These are phyloP conservation scores for Sugiyamaella americana DNA, from an alignment of 805 yeast genomes.

Conservation along the genomic window DNA sequence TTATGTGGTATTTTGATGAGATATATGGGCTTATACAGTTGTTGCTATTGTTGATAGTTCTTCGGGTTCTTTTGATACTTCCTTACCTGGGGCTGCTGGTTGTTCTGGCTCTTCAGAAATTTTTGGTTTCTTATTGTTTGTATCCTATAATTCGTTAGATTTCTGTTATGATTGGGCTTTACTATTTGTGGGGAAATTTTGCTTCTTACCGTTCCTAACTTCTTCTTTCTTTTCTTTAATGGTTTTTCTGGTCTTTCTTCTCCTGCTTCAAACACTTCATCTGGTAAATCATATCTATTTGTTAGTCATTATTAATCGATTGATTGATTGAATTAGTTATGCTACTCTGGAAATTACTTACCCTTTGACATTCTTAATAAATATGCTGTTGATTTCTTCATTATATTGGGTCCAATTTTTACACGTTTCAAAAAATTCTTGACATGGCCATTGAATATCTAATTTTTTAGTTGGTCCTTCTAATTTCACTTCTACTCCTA, in stretches of 20 bases:
- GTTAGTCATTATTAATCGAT: conserved; percentile 16
- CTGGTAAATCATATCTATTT: conserved; percentile 59
- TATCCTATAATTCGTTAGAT: no score
- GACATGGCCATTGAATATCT: conserved; percentile 84
- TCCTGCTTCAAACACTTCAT: conserved; percentile 69
- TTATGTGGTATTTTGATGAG: no score
- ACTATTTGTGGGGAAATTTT: no score
- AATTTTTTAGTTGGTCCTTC: conserved; percentile 44
- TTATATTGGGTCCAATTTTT: conserved; percentile 65
- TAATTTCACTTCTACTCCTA: conserved; percentile 61
- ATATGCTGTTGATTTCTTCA: conserved; percentile 51
- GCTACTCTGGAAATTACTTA: conserved; percentile 22
- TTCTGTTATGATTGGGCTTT: no score
- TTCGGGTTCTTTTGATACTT: no score
- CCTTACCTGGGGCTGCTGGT: neutral
- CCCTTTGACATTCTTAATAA: conserved; percentile 66
- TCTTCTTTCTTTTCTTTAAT: conserved; percentile 45
- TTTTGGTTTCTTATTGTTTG: no score
- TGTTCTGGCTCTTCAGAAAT: no score
- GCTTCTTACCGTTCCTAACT: conserved; percentile 12
- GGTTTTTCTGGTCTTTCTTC: conserved; percentile 68
- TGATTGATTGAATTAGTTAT: neutral
- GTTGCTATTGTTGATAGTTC: no score
- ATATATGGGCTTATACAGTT: no score
- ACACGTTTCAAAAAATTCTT: conserved; percentile 79